Evolutionary conservation across 169 alveolate genomes (phyloP), one percentile per base, ranked within the genome.

Genomic region (Fabrea salina): DNA sequence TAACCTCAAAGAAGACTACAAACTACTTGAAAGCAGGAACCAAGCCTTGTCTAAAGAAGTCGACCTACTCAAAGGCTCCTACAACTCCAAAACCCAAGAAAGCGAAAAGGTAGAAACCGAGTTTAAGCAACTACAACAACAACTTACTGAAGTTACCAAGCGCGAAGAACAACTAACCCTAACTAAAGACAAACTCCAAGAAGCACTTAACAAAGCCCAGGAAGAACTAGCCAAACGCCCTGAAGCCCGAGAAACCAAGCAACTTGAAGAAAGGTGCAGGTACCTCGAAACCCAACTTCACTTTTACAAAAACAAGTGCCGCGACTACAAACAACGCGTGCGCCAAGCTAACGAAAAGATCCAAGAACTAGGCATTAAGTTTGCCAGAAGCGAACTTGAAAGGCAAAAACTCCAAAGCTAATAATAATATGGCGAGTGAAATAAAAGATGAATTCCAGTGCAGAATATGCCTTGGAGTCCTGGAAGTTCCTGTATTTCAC

Each of bases 401-500:
- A 40, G 78, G 19, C 78, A 68, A 43, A 68, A 47, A 61, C 7
- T 54, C n/a, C n/a, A n/a, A n/a, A n/a, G n/a, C n/a, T n/a, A n/a
- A n/a, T n/a, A n/a, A n/a, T n/a, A n/a, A n/a, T n/a, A 56, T 56
- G 35, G 35, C 11, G 16, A 25, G n/a, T 13, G 35, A 25, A n/a
- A 56, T 56, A 16, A 25, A 56, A 19, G 67, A 56, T 16, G 35
- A 25, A 25, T 56, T 56, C 27, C 25, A 19, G 1, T 56, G 67
- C 35, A 25, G 67, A 16, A 56, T 56, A 16, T 56, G 67, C 35
- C 27, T 56, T n/a, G 40, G 35, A 25, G 35, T 56, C 11, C 35
- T 56, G 1, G 67, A n/a, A 22, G 40, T 22, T 27, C 67, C 67
- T 56, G 27, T n/a, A 25, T 16, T 19, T 13, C 67, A 56, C 27